phyloP scores from a whole-genome alignment of 2,329 filamentous ascomycete genomes.

The Fusarium dlaminii region DNA sequence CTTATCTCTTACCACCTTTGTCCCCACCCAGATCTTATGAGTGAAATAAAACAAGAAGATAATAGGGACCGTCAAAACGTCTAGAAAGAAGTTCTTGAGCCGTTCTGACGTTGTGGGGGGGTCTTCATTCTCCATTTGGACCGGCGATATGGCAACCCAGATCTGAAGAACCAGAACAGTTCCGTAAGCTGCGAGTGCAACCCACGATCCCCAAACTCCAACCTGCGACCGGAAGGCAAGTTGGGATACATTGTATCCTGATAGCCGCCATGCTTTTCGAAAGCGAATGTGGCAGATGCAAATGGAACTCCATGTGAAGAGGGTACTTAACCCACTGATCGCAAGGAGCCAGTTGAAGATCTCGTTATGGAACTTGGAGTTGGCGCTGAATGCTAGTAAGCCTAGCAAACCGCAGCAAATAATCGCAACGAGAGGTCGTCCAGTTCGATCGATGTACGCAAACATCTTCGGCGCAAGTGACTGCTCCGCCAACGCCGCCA shows the following conservation, averaged over 20 bases:
- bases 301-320: conserved; percentile 85
- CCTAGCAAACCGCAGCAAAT: conserved; percentile 71
- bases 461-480: conserved; percentile 82
- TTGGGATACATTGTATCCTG: conserved; percentile 75
- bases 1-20: conserved; percentile 69
- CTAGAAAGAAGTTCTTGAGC: conserved; percentile 73
- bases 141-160: conserved; percentile 84
- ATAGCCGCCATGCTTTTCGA: conserved; percentile 75
- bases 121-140: conserved; percentile 45
- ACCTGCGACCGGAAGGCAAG: conserved; percentile 83
- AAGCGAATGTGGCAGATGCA: conserved; percentile 91
- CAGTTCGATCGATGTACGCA: conserved; percentile 82
- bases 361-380: conserved; percentile 64
- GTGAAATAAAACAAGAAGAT: conserved; percentile 72
- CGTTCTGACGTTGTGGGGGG: conserved; percentile 50
- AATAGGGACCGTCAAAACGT: conserved; percentile 75
- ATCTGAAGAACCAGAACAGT: conserved; percentile 85
- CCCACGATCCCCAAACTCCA: conserved; percentile 81
- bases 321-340: conserved; percentile 74
- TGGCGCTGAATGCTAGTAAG: conserved; percentile 79
- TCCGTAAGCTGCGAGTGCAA: conserved; percentile 80
- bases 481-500: conserved; percentile 57
- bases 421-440: conserved; percentile 81
- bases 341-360: conserved; percentile 85
- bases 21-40: conserved; percentile 80